Conservation (phyloP, 495 filamentous ascomycete species). For the Penicillium pulvis region DNA sequence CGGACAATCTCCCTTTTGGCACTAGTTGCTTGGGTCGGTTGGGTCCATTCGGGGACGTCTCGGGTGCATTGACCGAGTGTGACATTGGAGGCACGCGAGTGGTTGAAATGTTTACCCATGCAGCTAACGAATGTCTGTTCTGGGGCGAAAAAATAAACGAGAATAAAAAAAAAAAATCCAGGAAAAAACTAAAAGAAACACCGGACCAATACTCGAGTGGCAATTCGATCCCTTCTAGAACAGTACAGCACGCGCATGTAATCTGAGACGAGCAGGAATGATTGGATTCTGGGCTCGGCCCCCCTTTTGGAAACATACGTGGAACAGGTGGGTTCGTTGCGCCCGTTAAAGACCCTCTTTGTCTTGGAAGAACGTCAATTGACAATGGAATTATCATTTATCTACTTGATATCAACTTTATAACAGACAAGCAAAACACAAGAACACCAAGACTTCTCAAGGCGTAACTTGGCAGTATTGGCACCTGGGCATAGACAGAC, state of each 20-base stretch:
- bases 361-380: not conserved
- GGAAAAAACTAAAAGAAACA: not conserved
- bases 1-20: conserved; percentile 13
- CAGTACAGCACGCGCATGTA: conserved; percentile 3
- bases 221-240: conserved; percentile 7
- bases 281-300: not conserved
- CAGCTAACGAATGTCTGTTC: not conserved
- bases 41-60: not conserved
- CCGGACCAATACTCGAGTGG: not conserved
- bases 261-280: conserved; percentile 1
- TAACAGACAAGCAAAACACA: conserved; percentile 1
- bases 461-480: conserved; percentile 3
- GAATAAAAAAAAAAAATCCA: not conserved
- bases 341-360: not conserved
- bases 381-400: not conserved
- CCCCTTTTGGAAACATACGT: no score
- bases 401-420: not conserved
- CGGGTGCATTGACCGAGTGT: conserved; percentile 9
- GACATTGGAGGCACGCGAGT: not conserved
- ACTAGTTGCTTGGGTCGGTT: conserved; percentile 1
- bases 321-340: not conserved
- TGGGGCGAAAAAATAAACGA: not conserved
- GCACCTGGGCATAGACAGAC: not conserved
- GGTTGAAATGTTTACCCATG: not conserved
- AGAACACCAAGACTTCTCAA: not conserved